Evolutionary conservation across 2,329 filamentous ascomycete genomes (phyloP).

Genomic region (Didymella exigua): DNA sequence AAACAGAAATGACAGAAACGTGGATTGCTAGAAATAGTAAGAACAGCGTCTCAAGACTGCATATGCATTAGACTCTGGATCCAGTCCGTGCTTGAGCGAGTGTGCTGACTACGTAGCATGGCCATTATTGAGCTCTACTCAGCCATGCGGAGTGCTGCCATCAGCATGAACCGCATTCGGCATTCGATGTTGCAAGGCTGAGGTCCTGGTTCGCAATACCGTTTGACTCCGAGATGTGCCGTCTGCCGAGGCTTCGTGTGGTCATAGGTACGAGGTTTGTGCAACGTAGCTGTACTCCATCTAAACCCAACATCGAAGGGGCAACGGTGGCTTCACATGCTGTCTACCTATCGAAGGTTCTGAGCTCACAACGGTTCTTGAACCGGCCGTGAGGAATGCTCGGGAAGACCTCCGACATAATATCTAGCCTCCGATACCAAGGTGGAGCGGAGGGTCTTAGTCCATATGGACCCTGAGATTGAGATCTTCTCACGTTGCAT

Average conservation of each 20-base stretch:
- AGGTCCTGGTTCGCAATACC: slow-evolving; percentile 9
- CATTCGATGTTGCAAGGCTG: slow-evolving; percentile 6
- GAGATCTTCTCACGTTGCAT: slow-evolving; percentile 28
- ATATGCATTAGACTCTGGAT: slow-evolving; percentile 6
- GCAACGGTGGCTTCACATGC: slow-evolving; percentile 12
- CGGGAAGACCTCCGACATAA: slow-evolving; percentile 18
- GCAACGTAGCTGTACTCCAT: slow-evolving; percentile 2
- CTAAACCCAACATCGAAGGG: background rate
- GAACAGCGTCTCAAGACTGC: slow-evolving; percentile 9
- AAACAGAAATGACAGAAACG: slow-evolving; percentile 10
- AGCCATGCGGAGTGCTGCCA: slow-evolving; percentile 35
- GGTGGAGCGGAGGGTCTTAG: slow-evolving; percentile 20
- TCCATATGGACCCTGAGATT: slow-evolving; percentile 38
- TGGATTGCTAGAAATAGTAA: slow-evolving; percentile 18
- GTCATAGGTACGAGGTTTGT: slow-evolving; percentile 6
- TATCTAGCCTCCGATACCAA: slow-evolving; percentile 20
- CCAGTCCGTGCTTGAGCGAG: slow-evolving; percentile 16
- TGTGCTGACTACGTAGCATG: slow-evolving; percentile 41
- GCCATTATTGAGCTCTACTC: slow-evolving; percentile 34
- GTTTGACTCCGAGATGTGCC: slow-evolving; percentile 1
- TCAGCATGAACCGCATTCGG: slow-evolving; percentile 15
- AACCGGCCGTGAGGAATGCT: slow-evolving; percentile 20
- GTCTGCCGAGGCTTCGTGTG: slow-evolving; percentile 1
- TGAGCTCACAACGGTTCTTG: background rate
- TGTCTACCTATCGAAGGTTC: background rate